Evolutionary conservation across 1,284 basidiomycete species (phyloP).

Genomic region (Singerocomus rubriflavus): DNA sequence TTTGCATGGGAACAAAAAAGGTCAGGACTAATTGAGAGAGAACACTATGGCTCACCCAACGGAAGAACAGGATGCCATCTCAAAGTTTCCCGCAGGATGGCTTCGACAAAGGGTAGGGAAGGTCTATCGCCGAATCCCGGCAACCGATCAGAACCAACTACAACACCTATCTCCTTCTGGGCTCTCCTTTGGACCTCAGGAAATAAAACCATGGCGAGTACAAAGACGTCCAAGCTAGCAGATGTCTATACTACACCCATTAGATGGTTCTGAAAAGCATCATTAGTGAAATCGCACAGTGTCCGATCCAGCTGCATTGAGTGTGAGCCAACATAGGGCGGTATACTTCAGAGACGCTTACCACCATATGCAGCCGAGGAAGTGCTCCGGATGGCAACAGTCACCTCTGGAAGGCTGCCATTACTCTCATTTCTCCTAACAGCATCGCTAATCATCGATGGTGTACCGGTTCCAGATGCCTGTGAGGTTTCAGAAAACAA

Average conservation of each 20-base stretch:
- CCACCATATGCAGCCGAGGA: slow-evolving; percentile 29
- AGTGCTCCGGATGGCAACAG: slow-evolving; percentile 17
- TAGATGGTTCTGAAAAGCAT: neutral
- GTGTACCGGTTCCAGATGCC: slow-evolving; percentile 15
- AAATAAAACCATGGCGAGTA: slow-evolving; percentile 51
- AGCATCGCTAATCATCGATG: slow-evolving; percentile 24
- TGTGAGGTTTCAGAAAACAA: slow-evolving; percentile 1
- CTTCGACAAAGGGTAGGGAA: slow-evolving; percentile 45
- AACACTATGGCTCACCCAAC: slow-evolving; percentile 35
- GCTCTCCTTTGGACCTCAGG: slow-evolving; percentile 42
- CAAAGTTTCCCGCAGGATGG: slow-evolving; percentile 50
- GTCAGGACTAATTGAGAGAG: slow-evolving; percentile 1
- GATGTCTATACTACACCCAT: slow-evolving; percentile 37
- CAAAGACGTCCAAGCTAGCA: slow-evolving; percentile 42
- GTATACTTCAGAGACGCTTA: slow-evolving; percentile 3
- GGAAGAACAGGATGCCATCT: slow-evolving; percentile 49
- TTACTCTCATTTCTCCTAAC: slow-evolving; percentile 22
- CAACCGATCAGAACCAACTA: slow-evolving; percentile 37
- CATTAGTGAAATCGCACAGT: slow-evolving; percentile 17
- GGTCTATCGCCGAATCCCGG: slow-evolving; percentile 41
- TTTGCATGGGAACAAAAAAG: slow-evolving; percentile 12
- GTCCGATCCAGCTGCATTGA: slow-evolving; percentile 23
- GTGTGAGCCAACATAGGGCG: slow-evolving; percentile 1
- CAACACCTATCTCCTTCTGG: slow-evolving; percentile 43
- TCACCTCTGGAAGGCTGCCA: slow-evolving; percentile 19